Evolutionary conservation across 2,329 filamentous ascomycete genomes (phyloP).

Genomic region (Cucurbitaria berberidis): DNA sequence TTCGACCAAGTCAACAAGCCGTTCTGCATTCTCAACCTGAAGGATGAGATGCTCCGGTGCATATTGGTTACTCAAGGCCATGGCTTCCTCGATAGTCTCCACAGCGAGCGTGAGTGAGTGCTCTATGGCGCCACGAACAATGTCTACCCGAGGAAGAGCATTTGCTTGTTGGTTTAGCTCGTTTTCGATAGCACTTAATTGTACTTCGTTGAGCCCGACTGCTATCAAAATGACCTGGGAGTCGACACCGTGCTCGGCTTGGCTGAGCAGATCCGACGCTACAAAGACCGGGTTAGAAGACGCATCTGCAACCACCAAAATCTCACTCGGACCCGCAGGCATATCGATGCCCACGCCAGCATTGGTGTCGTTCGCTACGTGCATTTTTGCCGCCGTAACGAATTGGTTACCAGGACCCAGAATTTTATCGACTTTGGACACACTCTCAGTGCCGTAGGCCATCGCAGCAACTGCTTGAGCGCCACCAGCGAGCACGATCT

Average conservation of each 20-base stretch:
- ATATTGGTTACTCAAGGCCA: conserved; percentile 87
- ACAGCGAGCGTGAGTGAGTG: conserved; percentile 89
- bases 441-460: conserved; percentile 94
- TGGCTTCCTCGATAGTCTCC: conserved; percentile 75
- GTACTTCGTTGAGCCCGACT: conserved; percentile 73
- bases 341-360: conserved; percentile 97
- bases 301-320: conserved; percentile 92
- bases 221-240: conserved; percentile 93
- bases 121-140: conserved; percentile 85
- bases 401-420: conserved; percentile 98
- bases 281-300: conserved; percentile 92
- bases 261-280: conserved; percentile 89
- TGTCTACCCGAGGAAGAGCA: conserved; percentile 87
- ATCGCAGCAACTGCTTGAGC: conserved; percentile 95
- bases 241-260: conserved; percentile 96
- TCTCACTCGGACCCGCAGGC: conserved; percentile 95
- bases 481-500: conserved; percentile 93
- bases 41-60: conserved; percentile 96
- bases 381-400: conserved; percentile 98
- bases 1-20: conserved; percentile 77
- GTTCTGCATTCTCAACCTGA: conserved; percentile 78
- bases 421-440: conserved; percentile 98
- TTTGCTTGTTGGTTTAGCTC: conserved; percentile 88
- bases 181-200: conserved; percentile 84
- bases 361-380: conserved; percentile 95